Evolutionary conservation across 768 basidiomycete genomes (phyloP), one percentile per base, ranked within the genome.

Genomic region (Termitomyces sp.): DNA sequence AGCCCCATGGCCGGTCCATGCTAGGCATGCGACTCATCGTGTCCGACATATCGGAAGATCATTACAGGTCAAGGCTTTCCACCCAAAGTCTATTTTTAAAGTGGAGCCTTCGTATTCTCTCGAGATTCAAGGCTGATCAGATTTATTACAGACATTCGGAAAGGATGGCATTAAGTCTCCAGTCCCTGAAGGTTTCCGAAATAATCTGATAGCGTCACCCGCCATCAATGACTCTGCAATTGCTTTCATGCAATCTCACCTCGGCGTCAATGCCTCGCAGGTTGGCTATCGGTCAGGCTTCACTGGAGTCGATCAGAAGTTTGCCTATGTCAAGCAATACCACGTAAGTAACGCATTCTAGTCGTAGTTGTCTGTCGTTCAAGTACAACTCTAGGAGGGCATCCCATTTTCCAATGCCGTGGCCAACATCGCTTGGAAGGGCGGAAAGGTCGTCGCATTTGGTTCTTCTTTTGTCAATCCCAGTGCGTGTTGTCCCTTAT

Each of bases 361-460:
- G 24, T 15, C 16, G 20, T 44, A 11, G 0, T 36, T 22, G 48
- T n/a, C 22, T 12, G 20, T 13, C 15, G 5, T 33, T 16, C 30
- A 24, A 49, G 58, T 22, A 39, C 13, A 36, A 33, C 16, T 7
- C 22, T 8, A 66, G 71, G 67, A 73, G 27, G 69, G 65, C 30
- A 61, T 74, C 27, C 64, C 67, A 1, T 68, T 74, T 48, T 61
- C 68, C 13, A 74, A 74, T 20, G 76, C 76, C 6, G 78, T 78
- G 6, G 77, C 76, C 20, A 78, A 78, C 52, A 70, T 78, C 22
- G 74, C 74, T 2, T 75, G 78, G 68, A 74, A 73, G 63, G 65
- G 69, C 27, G 73, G 70, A 59, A 74, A 74, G 62, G 73, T 77
- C 18, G 68, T 72, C 36, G 66, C 76, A 2, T 75, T 78, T 60